phyloP scores from a whole-genome alignment of 164 flowering plant species.

The Platanus orientalis region DNA sequence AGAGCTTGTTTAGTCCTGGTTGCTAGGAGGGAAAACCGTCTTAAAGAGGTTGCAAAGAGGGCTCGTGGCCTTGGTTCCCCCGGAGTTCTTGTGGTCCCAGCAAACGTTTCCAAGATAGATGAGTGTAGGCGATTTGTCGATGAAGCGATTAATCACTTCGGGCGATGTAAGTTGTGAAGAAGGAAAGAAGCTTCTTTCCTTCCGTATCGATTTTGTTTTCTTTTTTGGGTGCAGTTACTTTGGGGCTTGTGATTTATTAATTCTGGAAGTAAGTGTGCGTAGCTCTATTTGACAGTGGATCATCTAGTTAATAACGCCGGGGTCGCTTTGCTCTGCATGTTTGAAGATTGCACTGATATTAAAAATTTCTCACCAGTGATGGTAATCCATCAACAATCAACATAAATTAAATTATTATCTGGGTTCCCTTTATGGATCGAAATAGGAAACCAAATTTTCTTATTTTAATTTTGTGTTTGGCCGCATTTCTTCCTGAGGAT shows the following conservation, averaged over 20 bases:
- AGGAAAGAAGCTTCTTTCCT: conserved; percentile 16
- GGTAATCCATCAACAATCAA: conserved; percentile 40
- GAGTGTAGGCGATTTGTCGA: conserved; percentile 42
- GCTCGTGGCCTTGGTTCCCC: conserved; percentile 50
- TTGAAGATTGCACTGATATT: conserved; percentile 33
- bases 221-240: no score
- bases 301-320: conserved; percentile 73
- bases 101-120: conserved; percentile 50
- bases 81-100: conserved; percentile 37
- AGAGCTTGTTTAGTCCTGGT: conserved; percentile 49
- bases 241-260: no score
- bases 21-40: conserved; percentile 49
- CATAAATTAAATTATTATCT: no score
- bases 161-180: no score
- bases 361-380: conserved; percentile 23
- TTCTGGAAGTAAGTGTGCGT: no score
- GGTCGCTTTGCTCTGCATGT: conserved; percentile 24
- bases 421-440: no score
- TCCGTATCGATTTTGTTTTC: no score
- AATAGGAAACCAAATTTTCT: no score
- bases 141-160: conserved; percentile 42
- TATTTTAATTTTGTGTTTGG: no score
- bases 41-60: conserved; percentile 34
- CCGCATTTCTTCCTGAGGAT: no score
- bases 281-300: conserved; percentile 42